These are phyloP conservation scores for Rostrohypoxylon terebratum DNA, from an alignment of 495 filamentous ascomycete species.

Conservation along the genomic window DNA sequence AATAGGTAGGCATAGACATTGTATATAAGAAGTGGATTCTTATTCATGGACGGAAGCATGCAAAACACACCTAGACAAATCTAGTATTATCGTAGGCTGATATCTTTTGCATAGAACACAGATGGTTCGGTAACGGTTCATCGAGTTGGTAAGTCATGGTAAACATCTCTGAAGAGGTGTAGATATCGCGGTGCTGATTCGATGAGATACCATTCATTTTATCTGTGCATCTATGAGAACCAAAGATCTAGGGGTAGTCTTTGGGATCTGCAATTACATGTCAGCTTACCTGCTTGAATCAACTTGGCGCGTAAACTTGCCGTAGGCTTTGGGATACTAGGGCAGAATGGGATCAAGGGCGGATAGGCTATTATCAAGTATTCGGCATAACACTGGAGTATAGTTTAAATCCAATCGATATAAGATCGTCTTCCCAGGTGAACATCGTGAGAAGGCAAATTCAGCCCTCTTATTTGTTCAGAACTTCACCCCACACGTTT, in stretches of 20 bases:
- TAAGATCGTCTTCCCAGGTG: background rate
- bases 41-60: background rate
- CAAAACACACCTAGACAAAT: background rate
- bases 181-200: background rate
- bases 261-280: background rate
- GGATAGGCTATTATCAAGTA: background rate
- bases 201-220: background rate
- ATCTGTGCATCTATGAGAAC: background rate
- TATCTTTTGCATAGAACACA: too few species aligned
- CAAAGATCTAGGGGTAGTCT: background rate
- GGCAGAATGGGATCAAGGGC: background rate
- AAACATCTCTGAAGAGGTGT: background rate
- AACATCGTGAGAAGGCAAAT: background rate
- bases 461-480: background rate
- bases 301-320: background rate
- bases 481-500: background rate
- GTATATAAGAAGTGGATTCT: background rate
- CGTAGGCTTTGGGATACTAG: background rate
- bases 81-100: too few species aligned
- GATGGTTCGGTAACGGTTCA: too few species aligned
- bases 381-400: background rate
- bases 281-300: background rate
- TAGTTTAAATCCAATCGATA: background rate
- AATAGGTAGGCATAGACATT: background rate
- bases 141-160: background rate